These are phyloP conservation scores for Quercus parvula DNA, from an alignment of 306 rosid species.

Conservation along the genomic window DNA sequence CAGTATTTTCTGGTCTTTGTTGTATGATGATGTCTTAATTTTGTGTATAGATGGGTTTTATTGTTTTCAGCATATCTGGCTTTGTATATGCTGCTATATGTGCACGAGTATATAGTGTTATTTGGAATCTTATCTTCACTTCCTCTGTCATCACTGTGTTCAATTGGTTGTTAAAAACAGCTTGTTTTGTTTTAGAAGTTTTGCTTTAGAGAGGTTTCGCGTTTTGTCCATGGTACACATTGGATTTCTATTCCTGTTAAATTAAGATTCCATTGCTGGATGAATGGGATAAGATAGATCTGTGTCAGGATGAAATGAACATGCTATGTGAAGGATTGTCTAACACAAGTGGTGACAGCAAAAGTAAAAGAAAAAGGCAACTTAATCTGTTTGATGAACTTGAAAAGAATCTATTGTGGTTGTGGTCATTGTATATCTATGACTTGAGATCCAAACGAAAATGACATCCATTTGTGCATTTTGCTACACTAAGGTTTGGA, in stretches of 20 bases:
- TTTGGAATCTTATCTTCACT: background rate
- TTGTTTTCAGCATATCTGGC: background rate
- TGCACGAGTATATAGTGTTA: background rate
- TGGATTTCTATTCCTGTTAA: no score
- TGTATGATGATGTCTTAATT: background rate
- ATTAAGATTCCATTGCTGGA: background rate
- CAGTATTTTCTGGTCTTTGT: background rate
- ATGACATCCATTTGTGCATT: no score
- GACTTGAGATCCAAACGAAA: no score
- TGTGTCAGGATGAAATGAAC: background rate
- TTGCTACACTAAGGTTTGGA: no score
- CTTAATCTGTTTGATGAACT: no score
- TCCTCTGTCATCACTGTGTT: background rate
- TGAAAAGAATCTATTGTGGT: no score
- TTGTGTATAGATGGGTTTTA: background rate
- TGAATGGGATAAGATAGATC: background rate
- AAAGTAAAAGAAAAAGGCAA: no score
- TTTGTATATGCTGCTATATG: background rate
- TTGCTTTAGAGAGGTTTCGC: background rate
- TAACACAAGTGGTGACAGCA: background rate
- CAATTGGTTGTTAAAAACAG: background rate
- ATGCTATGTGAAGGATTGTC: background rate
- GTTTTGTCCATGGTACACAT: background rate
- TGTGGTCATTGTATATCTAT: no score
- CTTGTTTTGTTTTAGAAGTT: background rate